Base-by-base conservation (phyloP, 208 protist genomes). In the Trypanosoma rangeli region DNA sequence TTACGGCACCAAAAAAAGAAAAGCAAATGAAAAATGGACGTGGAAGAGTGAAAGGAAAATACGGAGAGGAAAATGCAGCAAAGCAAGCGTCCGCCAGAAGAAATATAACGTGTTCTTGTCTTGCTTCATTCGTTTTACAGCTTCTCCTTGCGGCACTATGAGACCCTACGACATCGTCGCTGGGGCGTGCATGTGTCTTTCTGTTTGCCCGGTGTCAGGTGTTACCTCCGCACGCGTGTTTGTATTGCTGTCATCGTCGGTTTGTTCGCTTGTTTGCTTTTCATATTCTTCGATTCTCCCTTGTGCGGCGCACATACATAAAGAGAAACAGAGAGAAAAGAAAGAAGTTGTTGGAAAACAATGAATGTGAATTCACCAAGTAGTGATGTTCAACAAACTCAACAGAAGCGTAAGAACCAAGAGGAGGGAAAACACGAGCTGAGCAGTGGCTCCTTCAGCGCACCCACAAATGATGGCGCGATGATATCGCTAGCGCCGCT, bases 1-100 rank as follows among this genome's bases (percentile, higher is more conserved):
- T 4, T 5, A 48, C 28, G 33, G 28, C 24, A 49, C 31, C 29
- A 31, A 26, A 54, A 67, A 63, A 61, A n/a, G n/a, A 67, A 62
- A 54, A 35, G 49, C 54, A 64, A 72, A 44, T n/a, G 50, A 56
- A 58, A 5, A 60, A 48, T 37, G 44, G 29, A 55, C 26, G 56
- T 46, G 35, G 15, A 65, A 39, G 3, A 28, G n/a, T 0, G 9
- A 26, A 53, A 53, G n/a, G n/a, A 53, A 9, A 53, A 53, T 46
- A 46, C 15, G 8, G 1, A 46, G 15, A 12, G 49, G 4, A 53
- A 53, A 53, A 53, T 15, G n/a, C 16, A 26, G 46, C 20, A n/a
- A 50, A 50, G 12, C 12, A 50, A 50, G 46, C 2, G 20, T 1
- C 13, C 1, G 10, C 12, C 20, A 24, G 18, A 46, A 46, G 8